A percentile compares a stretch with the other conserved stretches of the same genome.
phyloP scores from a whole-genome alignment of 257 asterid genomes.

The Rehmannia glutinosa region DNA sequence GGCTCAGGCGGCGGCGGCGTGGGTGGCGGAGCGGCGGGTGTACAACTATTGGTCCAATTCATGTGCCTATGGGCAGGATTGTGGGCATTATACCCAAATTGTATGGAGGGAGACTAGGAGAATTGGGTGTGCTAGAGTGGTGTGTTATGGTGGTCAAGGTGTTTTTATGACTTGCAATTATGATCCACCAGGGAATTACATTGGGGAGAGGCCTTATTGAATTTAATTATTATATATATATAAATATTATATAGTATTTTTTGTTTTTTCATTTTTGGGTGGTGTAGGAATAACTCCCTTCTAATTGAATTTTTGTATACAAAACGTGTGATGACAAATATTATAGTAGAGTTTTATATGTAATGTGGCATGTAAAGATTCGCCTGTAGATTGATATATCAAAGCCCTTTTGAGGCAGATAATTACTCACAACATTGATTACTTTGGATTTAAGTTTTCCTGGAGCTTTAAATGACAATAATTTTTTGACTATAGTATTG shows the following conservation, averaged over 20 bases:
- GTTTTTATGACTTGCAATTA: constrained; percentile 44
- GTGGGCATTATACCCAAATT: constrained; percentile 47
- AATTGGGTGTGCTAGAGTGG: constrained; percentile 42
- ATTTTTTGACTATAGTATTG: neutral
- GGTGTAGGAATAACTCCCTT: neutral
- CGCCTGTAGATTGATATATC: neutral
- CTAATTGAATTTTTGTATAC: neutral
- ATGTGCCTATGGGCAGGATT: constrained; percentile 27
- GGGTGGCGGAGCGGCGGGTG: constrained; percentile 34
- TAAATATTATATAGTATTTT: neutral
- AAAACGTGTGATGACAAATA: neutral
- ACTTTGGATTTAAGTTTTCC: neutral
- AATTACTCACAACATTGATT: no score
- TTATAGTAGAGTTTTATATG: neutral
- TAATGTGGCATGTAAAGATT: neutral
- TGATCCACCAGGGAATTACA: constrained; percentile 47
- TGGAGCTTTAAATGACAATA: neutral
- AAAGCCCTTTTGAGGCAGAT: no score
- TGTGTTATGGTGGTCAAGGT: constrained; percentile 28
- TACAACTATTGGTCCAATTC: constrained; percentile 35
- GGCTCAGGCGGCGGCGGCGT: constrained; percentile 35
- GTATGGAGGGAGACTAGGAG: constrained; percentile 39
- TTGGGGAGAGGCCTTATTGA: constrained; percentile 43
- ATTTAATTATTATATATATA: neutral
- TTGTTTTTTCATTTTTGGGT: neutral